phyloP scores from a whole-genome alignment of 2,329 filamentous ascomycete genomes.

The Monosporascus cannonballus region DNA sequence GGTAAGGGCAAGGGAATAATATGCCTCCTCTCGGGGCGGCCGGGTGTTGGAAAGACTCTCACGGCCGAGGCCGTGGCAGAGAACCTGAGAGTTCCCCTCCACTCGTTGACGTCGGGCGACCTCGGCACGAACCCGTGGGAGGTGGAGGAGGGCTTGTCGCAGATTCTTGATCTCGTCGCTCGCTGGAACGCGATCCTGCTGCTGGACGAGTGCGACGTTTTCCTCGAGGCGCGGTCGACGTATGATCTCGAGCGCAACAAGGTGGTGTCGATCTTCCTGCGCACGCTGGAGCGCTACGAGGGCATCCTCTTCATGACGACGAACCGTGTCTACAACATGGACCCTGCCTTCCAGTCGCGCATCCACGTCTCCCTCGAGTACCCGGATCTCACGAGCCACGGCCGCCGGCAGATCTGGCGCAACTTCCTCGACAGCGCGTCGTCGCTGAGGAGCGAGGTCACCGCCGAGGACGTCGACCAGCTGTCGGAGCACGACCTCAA shows the following conservation, averaged over 20 bases:
- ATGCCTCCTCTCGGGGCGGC: conserved; percentile 40
- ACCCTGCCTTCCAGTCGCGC: conserved; percentile 40
- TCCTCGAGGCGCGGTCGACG: conserved; percentile 28
- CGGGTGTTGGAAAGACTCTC: conserved; percentile 45
- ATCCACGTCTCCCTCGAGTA: conserved; percentile 45
- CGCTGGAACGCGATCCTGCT: conserved; percentile 67
- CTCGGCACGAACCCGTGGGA: conserved; percentile 60
- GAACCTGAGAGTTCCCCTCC: conserved; percentile 41
- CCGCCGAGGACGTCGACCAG: conserved; percentile 3
- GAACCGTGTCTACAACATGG: conserved; percentile 39
- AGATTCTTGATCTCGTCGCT: conserved; percentile 67
- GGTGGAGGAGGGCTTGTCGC: conserved; percentile 60
- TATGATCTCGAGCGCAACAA: conserved; percentile 34
- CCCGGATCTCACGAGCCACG: conserved; percentile 26
- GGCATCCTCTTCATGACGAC: conserved; percentile 44
- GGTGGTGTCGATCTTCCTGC: conserved; percentile 32
- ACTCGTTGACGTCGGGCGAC: conserved; percentile 57
- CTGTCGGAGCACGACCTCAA: conserved; percentile 11
- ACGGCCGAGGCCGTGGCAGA: conserved; percentile 45
- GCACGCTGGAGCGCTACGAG: conserved; percentile 41
- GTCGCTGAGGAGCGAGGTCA: background rate
- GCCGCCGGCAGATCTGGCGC: conserved; percentile 25
- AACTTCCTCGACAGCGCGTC: conserved; percentile 30
- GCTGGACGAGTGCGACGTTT: conserved; percentile 66
- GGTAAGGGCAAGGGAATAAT: conserved; percentile 47